Evolutionary conservation across 78 protist genomes (phyloP).

Genomic region (Isochrysis galbana): DNA sequence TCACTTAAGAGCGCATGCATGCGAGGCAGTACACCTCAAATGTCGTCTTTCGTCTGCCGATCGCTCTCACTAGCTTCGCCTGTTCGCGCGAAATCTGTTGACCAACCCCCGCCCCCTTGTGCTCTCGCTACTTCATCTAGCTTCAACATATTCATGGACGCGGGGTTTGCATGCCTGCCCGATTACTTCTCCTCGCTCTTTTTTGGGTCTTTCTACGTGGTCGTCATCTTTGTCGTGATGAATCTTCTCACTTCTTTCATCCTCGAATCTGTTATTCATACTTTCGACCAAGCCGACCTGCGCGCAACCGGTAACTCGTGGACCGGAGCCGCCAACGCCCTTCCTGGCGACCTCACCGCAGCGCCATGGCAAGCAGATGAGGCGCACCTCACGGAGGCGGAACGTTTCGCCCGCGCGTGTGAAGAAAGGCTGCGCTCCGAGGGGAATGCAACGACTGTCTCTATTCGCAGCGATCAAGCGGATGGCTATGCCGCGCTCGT

Average conservation of each 20-base stretch:
- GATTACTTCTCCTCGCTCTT: neutral
- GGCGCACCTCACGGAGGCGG: neutral
- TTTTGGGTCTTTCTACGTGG: neutral
- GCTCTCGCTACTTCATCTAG: too few relatives aligned
- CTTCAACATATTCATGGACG: neutral
- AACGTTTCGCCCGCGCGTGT: neutral
- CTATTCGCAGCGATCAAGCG: neutral
- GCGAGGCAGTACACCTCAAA: too few relatives aligned
- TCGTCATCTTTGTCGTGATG: neutral
- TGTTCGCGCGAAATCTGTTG: too few relatives aligned
- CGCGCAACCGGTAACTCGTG: neutral
- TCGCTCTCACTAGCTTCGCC: too few relatives aligned
- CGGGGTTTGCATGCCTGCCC: neutral
- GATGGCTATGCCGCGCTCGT: neutral
- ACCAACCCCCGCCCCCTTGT: too few relatives aligned
- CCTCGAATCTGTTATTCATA: neutral
- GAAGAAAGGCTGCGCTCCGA: neutral
- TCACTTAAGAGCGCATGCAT: too few relatives aligned
- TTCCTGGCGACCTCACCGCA: neutral
- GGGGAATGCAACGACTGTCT: neutral
- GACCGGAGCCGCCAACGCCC: neutral
- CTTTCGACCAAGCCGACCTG: neutral
- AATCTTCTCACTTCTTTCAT: neutral
- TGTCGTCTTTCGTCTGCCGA: too few relatives aligned
- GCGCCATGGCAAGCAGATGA: neutral